Evolutionary conservation across 495 filamentous ascomycete genomes (phyloP), one percentile per base, ranked within the genome.

Genomic region (Niebla homalea): DNA sequence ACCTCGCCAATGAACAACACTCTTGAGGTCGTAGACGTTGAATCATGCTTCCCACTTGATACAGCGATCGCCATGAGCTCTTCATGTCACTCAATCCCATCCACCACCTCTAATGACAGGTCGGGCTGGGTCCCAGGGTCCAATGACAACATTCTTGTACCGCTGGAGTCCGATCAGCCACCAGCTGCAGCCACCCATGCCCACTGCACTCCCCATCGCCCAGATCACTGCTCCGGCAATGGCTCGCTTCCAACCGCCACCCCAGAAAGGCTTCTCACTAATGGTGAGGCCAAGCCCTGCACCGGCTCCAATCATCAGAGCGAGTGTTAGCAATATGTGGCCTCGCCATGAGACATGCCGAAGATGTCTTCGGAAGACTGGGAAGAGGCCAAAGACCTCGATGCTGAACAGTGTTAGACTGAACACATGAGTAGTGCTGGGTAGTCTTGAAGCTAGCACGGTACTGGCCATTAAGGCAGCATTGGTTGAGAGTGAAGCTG

Each of bases 101-200:
- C 55, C 23, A 10, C 58, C 50, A 14, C 50, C 58, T 25, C 67
- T 57, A 47, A 84, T 81, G 46, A 97, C 81, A 6, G 92, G 92
- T 59, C 90, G 72, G 3, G 92, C 92, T 16, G 93, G 89, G 72
- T 98, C 92, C 92, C 92, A 98, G 3, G 92, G 92, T 26, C 92
- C 92, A 60, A 87, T 86, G 50, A 98, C 96, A 63, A 96, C 92
- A 67, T 97, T 97, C 75, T 98, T 98, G 66, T 96, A 98, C 70
- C 90, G 89, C 67, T 98, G 92, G 64, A 98, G 66, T 42, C 86
- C 84, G 61, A 98, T 97, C 50, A 98, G 68, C 93, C 93, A 97
- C 90, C 88, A 96, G 57, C 85, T 90, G 62, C 89, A 96, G 38
- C 86, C 83, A 2, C 90, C 92, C 86, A 96, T 94, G 2, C 78